A percentile compares a stretch with the other conserved stretches of the same genome.
phyloP scores from a whole-genome alignment of 441 rosid genomes.

The Daphne laureola region DNA sequence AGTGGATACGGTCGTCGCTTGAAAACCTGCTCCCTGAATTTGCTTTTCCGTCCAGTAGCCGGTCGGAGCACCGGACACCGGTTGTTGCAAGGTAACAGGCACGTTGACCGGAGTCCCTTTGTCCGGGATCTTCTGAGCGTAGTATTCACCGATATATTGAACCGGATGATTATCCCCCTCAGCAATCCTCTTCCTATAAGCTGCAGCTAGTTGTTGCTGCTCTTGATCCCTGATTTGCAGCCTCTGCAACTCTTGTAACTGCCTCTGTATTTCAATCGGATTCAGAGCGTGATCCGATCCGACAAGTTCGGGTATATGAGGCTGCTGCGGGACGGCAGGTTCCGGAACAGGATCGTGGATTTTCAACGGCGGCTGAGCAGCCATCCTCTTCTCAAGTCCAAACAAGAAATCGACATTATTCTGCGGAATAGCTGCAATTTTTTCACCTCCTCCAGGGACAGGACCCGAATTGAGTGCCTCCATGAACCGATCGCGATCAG shows the following conservation, averaged over 20 bases:
- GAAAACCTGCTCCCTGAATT: slow-evolving; percentile 26
- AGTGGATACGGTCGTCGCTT: slow-evolving; percentile 25
- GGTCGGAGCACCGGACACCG: slow-evolving; percentile 25
- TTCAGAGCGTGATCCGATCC: slow-evolving; percentile 41
- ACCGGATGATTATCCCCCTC: slow-evolving; percentile 32
- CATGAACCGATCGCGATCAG: slow-evolving; percentile 73
- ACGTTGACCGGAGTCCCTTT: slow-evolving; percentile 20
- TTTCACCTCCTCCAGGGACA: slow-evolving; percentile 24
- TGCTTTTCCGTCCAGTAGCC: slow-evolving; percentile 67
- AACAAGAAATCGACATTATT: slow-evolving; percentile 59
- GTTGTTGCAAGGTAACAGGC: slow-evolving; percentile 22
- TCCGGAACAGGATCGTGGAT: slow-evolving; percentile 23
- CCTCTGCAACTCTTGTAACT: slow-evolving; percentile 61
- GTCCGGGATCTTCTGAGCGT: slow-evolving; percentile 43
- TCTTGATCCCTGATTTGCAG: slow-evolving; percentile 62
- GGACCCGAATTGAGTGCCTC: slow-evolving; percentile 63
- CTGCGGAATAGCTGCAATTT: slow-evolving; percentile 22
- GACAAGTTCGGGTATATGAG: slow-evolving; percentile 27
- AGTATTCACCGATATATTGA: slow-evolving; percentile 35
- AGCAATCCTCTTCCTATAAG: slow-evolving; percentile 43
- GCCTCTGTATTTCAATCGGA: slow-evolving; percentile 46
- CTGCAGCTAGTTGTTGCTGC: slow-evolving; percentile 32
- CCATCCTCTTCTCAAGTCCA: slow-evolving; percentile 51
- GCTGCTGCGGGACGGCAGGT: slow-evolving; percentile 19
- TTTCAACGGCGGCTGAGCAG: slow-evolving; percentile 26